Conservation (phyloP, 352 stramenopile species). For the Globisporangium nagaii region DNA sequence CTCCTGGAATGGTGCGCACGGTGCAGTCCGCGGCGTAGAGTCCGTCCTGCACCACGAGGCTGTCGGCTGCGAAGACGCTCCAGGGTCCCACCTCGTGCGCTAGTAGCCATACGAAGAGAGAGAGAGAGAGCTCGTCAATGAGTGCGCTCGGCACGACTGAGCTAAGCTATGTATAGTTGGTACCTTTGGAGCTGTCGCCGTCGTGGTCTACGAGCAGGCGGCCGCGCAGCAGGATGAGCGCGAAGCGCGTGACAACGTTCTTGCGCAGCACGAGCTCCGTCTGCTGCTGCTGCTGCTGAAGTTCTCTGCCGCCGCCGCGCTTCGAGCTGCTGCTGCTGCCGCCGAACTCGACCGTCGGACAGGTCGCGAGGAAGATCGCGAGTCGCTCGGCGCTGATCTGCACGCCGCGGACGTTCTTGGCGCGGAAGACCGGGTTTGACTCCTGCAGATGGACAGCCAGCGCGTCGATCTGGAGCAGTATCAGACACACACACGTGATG, state of each 20-base stretch:
- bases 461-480: slow-evolving; percentile 24
- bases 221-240: slow-evolving; percentile 32
- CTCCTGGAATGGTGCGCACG: slow-evolving; percentile 21
- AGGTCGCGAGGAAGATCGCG: slow-evolving; percentile 20
- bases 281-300: neutral
- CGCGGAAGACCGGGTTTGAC: slow-evolving; percentile 24
- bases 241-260: slow-evolving; percentile 24
- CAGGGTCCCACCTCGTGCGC: slow-evolving; percentile 24
- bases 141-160: no score
- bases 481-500: no score
- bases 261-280: slow-evolving; percentile 18
- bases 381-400: slow-evolving; percentile 19
- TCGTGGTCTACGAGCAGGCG: slow-evolving; percentile 22
- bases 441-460: slow-evolving; percentile 28
- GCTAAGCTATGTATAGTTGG: neutral
- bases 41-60: slow-evolving; percentile 36
- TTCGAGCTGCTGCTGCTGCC: neutral
- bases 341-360: slow-evolving; percentile 25
- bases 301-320: neutral
- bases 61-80: slow-evolving; percentile 31
- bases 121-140: neutral
- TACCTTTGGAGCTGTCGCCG: slow-evolving; percentile 11
- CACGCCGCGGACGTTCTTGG: slow-evolving; percentile 20
- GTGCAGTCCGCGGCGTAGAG: slow-evolving; percentile 32
- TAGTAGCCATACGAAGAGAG: neutral